Base-by-base conservation (phyloP, 2,329 filamentous ascomycete species). In the Colletotrichum paranaense region DNA sequence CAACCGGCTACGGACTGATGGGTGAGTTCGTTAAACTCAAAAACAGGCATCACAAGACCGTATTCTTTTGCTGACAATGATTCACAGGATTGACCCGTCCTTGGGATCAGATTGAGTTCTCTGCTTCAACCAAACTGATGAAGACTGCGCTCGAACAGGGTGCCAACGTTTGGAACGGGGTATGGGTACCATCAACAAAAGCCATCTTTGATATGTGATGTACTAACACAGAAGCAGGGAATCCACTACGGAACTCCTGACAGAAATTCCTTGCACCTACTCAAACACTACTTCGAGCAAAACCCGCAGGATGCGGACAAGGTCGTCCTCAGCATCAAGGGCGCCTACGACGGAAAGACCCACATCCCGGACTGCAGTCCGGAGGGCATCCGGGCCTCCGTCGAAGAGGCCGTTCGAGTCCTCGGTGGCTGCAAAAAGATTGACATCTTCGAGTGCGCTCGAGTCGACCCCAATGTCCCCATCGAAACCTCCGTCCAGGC, bases 271-370 rank as follows among this genome's bases (percentile, higher is more conserved):
- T 80, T 90, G 42, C 84, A 87, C 58, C 81, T 91, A 19, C 78
- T 90, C 56, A 84, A 87, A 62, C 81, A 85, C 42, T 91, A 91
- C 79, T 90, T 91, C 77, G 82, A 83, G 24, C 82, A 84, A 55
- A 85, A 90, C 77, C 89, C 89, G 0, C 86, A 89, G 72, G 87
- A 90, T 73, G 88, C 88, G 2, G 80, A 84, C 26, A 88, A 90
- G 76, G 85, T 91, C 1, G 83, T 90, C 7, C 79, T 91, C 14
- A 86, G 84, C 75, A 84, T 91, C 76, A 91, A 91, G 78, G 88
- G 88, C 9, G 87, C 84, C 0, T 62, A 84, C 28, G 78, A 83
- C 49, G 65, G 8, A 26, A 62, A 58, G 53, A 42, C 35, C 35
- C 65, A 67, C 35, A 49, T 11, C 32, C 82, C 86, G 0, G 84